phyloP scores from a whole-genome alignment of 2,329 filamentous ascomycete genomes.

The Emergomyces pasteurianus region DNA sequence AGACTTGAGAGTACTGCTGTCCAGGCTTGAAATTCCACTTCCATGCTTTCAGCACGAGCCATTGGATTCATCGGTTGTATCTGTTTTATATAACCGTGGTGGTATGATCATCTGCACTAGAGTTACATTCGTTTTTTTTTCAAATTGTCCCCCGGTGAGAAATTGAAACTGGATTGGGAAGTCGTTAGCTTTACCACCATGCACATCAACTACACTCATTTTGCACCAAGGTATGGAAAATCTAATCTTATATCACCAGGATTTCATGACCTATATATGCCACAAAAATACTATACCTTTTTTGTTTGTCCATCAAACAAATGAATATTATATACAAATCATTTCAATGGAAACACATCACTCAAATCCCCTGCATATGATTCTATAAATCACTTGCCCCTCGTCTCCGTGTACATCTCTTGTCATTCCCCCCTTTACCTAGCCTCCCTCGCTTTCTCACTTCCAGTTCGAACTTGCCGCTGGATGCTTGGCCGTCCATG shows the following conservation, averaged over 20 bases:
- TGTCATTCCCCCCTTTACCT: slow-evolving; percentile 40
- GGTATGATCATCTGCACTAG: not conserved
- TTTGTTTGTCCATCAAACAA: not conserved
- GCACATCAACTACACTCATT: too few relatives aligned
- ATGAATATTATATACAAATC: not conserved
- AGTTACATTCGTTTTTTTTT: not conserved
- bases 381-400: not conserved
- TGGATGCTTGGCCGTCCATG: slow-evolving; percentile 41
- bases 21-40: not conserved
- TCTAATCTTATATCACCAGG: too few relatives aligned
- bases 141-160: not conserved
- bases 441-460: slow-evolving; percentile 41
- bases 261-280: too few relatives aligned
- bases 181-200: too few relatives aligned
- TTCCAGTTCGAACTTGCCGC: slow-evolving; percentile 43
- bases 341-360: not conserved
- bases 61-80: not conserved
- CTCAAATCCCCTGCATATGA: not conserved
- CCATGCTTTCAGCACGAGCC: not conserved
- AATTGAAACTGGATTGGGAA: not conserved
- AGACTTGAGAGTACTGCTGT: slow-evolving; percentile 19
- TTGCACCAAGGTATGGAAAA: not conserved
- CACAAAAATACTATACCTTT: too few relatives aligned
- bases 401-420: not conserved
- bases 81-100: not conserved